These are phyloP conservation scores for Yamadazyma triangularis DNA, from an alignment of 1,139 yeast genomes.

Conservation along the genomic window DNA sequence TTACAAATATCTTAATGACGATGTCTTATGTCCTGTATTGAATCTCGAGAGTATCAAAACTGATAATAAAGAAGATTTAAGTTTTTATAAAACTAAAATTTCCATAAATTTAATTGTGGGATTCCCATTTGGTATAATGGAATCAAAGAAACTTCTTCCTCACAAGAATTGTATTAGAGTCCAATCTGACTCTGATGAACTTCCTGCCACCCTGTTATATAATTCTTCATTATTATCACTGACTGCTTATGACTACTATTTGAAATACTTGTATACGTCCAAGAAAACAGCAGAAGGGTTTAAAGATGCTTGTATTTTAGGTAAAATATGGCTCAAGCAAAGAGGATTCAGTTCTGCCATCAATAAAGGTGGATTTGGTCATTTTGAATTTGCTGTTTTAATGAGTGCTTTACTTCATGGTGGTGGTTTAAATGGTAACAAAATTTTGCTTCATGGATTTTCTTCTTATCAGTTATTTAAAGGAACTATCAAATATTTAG, in stretches of 20 bases:
- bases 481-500: conserved; percentile 77
- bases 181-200: conserved; percentile 41
- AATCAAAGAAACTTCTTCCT: conserved; percentile 69
- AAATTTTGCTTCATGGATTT: conserved; percentile 77
- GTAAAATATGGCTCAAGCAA: conserved; percentile 86
- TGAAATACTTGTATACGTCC: conserved; percentile 70
- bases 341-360: conserved; percentile 69
- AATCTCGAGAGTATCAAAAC: conserved; percentile 50
- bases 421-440: conserved; percentile 74
- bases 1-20: conserved; percentile 61
- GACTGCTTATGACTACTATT: conserved; percentile 61
- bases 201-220: conserved; percentile 80
- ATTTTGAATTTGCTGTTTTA: conserved; percentile 79
- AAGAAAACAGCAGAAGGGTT: conserved; percentile 79
- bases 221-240: conserved; percentile 75
- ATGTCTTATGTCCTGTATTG: conserved; percentile 60
- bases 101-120: conserved; percentile 69
- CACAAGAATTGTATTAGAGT: conserved; percentile 77
- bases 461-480: conserved; percentile 91
- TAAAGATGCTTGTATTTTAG: conserved; percentile 82
- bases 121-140: conserved; percentile 68
- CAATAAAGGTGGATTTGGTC: conserved; percentile 81
- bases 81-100: conserved; percentile 66
- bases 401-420: conserved; percentile 82
- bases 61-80: conserved; percentile 43